Conservation (phyloP, 306 rosid species). For the Calophaca sinica region DNA sequence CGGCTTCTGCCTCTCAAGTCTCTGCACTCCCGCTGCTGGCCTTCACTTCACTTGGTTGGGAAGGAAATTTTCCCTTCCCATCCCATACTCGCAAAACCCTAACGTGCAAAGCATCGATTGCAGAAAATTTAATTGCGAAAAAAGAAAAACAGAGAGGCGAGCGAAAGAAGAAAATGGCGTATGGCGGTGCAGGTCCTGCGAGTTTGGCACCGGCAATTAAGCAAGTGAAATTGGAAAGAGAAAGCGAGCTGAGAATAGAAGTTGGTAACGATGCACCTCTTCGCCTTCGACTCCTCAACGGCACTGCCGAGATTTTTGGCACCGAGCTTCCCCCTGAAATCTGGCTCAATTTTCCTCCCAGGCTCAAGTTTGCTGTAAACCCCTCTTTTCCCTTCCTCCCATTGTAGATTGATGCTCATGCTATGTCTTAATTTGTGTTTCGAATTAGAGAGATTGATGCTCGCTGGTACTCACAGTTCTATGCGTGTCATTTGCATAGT, state of each 20-base stretch:
- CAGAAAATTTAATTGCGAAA: background rate
- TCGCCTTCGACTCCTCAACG: slow-evolving; percentile 78
- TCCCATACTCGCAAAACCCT: slow-evolving; percentile 6
- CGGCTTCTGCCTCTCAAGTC: no score
- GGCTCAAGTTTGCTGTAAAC: slow-evolving; percentile 84
- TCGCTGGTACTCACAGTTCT: no score
- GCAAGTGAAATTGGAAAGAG: slow-evolving; percentile 86
- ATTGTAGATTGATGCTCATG: no score
- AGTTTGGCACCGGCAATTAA: slow-evolving; percentile 54
- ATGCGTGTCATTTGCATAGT: no score
- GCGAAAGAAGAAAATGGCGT: slow-evolving; percentile 53
- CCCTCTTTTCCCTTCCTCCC: background rate
- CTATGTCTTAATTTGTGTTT: no score
- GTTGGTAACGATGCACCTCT: slow-evolving; percentile 76
- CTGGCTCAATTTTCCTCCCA: slow-evolving; percentile 87
- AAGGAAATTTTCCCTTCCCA: no score
- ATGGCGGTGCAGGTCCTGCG: slow-evolving; percentile 58
- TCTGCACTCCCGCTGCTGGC: no score
- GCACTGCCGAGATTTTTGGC: slow-evolving; percentile 93
- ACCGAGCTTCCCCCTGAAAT: slow-evolving; percentile 93
- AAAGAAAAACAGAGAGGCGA: no score
- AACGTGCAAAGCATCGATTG: background rate
- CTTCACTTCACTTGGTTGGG: no score
- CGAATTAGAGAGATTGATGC: no score
- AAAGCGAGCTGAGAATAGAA: slow-evolving; percentile 89